Evolutionary conservation across 192 early-diverging fungal genomes (phyloP).

Genomic region (Entomortierella parvispora): DNA sequence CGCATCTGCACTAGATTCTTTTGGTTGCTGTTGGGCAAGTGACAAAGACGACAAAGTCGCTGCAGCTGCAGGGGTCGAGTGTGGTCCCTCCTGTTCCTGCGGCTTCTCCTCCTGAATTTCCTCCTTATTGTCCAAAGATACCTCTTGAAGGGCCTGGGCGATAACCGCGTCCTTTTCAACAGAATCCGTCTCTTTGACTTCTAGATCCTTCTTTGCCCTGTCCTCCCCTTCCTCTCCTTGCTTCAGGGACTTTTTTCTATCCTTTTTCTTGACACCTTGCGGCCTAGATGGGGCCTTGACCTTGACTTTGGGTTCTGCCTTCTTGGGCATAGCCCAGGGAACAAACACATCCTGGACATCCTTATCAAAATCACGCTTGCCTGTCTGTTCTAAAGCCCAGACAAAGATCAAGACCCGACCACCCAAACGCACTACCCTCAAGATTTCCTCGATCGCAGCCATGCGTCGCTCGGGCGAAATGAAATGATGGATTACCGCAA

Average conservation of each 20-base stretch:
- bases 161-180: no score
- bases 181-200: no score
- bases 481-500: constrained; percentile 97
- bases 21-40: neutral
- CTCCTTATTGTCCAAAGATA: no score
- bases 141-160: no score
- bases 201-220: neutral
- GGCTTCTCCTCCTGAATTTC: no score
- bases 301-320: constrained; percentile 40
- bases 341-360: constrained; percentile 92
- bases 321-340: constrained; percentile 84
- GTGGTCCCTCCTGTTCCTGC: no score
- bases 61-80: no score
- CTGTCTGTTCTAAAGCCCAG: constrained; percentile 94
- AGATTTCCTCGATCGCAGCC: constrained; percentile 80
- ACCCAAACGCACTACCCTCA: constrained; percentile 76
- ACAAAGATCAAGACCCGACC: constrained; percentile 88
- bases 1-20: neutral
- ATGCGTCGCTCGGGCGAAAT: constrained; percentile 78
- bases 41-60: no score
- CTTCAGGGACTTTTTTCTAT: constrained; percentile 41
- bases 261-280: constrained; percentile 56
- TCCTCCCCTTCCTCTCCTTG: neutral
- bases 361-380: constrained; percentile 82
- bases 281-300: constrained; percentile 30